These are phyloP conservation scores for Carallia pectinifolia DNA, from an alignment of 345 rosid genomes.

Conservation along the genomic window DNA sequence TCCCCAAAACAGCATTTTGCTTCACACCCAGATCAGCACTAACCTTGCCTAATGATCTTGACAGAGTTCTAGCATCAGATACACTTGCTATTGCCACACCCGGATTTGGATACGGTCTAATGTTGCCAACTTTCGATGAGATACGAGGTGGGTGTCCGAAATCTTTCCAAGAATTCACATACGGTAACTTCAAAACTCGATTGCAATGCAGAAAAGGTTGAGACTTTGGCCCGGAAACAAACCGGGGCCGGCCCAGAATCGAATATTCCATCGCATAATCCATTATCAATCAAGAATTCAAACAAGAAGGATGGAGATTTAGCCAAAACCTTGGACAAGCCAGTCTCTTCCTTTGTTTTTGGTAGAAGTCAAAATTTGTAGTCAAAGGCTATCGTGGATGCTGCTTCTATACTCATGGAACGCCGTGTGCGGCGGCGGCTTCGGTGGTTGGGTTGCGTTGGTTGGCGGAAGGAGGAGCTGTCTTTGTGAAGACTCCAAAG, in stretches of 20 bases:
- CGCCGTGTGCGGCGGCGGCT: no score
- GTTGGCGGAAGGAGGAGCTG: no score
- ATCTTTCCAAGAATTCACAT: slow-evolving; percentile 22
- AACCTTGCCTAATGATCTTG: slow-evolving; percentile 26
- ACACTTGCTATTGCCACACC: slow-evolving; percentile 13
- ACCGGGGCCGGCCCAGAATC: slow-evolving; percentile 41
- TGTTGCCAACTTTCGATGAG: slow-evolving; percentile 20
- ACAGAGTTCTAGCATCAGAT: slow-evolving; percentile 24
- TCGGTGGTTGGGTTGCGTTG: no score
- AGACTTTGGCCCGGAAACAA: slow-evolving; percentile 25
- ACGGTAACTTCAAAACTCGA: slow-evolving; percentile 33
- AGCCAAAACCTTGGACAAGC: no score
- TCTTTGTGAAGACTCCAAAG: no score
- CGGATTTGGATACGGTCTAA: slow-evolving; percentile 18
- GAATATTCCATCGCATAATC: slow-evolving; percentile 50
- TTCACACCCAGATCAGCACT: slow-evolving; percentile 24
- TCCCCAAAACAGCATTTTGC: slow-evolving; percentile 12
- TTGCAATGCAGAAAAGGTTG: slow-evolving; percentile 30
- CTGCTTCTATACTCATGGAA: no score
- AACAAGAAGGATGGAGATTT: neutral
- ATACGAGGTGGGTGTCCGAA: slow-evolving; percentile 27
- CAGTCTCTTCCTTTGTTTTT: no score
- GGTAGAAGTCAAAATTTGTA: no score
- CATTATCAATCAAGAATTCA: slow-evolving; percentile 17
- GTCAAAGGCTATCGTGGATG: no score